Conservation (phyloP, 148 eudicot species). For the Fallopia convolvulus region DNA sequence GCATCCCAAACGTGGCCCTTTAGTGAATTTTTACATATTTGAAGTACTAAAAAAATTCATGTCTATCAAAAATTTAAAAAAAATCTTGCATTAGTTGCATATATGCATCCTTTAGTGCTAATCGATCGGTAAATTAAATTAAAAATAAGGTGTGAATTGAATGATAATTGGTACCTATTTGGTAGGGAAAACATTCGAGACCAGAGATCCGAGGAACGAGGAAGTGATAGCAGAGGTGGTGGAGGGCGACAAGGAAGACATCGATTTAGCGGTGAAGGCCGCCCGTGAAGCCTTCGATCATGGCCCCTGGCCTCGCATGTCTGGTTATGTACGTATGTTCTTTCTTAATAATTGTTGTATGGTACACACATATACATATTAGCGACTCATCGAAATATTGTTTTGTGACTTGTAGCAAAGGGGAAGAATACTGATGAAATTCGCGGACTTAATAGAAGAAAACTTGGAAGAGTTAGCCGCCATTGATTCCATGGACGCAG, state of each 20-base stretch:
- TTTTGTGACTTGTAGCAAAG: constrained; percentile 27
- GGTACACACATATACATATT: no score
- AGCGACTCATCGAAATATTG: no score
- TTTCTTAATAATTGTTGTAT: no score
- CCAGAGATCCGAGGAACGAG: constrained; percentile 76
- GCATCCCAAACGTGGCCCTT: background rate
- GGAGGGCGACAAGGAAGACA: constrained; percentile 66
- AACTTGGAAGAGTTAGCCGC: constrained; percentile 37
- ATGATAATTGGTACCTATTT: no score
- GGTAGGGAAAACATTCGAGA: constrained; percentile 65
- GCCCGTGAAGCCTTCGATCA: constrained; percentile 85
- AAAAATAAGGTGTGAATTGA: background rate
- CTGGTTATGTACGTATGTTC: constrained; percentile 65
- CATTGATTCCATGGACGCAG: constrained; percentile 58
- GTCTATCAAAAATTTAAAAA: no score
- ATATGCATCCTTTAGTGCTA: no score
- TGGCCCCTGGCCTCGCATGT: constrained; percentile 87
- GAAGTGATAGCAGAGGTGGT: constrained; percentile 61
- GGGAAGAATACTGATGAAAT: constrained; percentile 40
- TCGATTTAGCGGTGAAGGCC: constrained; percentile 71
- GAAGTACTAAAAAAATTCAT: no score
- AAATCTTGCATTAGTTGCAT: no score
- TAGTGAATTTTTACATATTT: no score
- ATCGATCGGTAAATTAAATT: background rate
- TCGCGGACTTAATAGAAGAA: constrained; percentile 45